These are phyloP conservation scores for Apiospora kogelbergensis DNA, from an alignment of 2,329 filamentous ascomycete genomes.

Conservation along the genomic window DNA sequence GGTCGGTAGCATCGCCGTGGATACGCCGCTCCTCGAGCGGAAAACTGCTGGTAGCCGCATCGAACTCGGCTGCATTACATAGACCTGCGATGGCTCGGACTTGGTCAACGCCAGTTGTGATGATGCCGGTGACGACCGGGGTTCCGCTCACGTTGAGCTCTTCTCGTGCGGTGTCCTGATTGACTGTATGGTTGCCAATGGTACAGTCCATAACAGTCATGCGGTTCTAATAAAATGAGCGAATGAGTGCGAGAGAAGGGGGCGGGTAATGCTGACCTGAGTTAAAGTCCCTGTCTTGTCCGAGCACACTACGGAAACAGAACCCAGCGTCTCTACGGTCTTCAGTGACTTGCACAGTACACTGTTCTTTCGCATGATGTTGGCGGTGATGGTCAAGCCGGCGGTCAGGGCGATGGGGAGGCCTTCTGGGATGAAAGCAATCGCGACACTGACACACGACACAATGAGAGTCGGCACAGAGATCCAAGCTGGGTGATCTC, in stretches of 20 bases:
- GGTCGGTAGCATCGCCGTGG: conserved; percentile 44
- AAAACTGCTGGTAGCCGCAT: conserved; percentile 35
- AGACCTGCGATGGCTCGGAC: conserved; percentile 28
- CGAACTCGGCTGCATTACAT: conserved; percentile 45
- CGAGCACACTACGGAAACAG: conserved; percentile 8
- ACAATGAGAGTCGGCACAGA: conserved; percentile 27
- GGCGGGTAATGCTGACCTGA: conserved; percentile 70
- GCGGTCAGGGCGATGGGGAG: conserved; percentile 10
- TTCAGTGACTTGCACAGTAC: conserved; percentile 9
- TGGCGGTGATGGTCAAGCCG: conserved; percentile 9
- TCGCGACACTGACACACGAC: conserved; percentile 8
- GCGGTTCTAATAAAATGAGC: conserved; percentile 26
- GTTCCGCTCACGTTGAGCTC: conserved; percentile 22
- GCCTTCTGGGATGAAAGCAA: conserved; percentile 9
- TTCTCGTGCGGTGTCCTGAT: conserved; percentile 19
- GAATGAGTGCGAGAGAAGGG: conserved; percentile 70
- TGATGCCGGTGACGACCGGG: background rate
- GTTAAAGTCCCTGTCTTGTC: conserved; percentile 9
- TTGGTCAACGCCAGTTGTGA: background rate
- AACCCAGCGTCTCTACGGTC: conserved; percentile 10
- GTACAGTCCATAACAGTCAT: conserved; percentile 9
- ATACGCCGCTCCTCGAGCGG: conserved; percentile 35
- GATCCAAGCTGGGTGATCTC: conserved; percentile 71
- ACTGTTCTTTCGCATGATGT: conserved; percentile 10
- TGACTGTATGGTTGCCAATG: conserved; percentile 5